phyloP scores from a whole-genome alignment of 129 eudicot genomes.

The Logfia minima region DNA sequence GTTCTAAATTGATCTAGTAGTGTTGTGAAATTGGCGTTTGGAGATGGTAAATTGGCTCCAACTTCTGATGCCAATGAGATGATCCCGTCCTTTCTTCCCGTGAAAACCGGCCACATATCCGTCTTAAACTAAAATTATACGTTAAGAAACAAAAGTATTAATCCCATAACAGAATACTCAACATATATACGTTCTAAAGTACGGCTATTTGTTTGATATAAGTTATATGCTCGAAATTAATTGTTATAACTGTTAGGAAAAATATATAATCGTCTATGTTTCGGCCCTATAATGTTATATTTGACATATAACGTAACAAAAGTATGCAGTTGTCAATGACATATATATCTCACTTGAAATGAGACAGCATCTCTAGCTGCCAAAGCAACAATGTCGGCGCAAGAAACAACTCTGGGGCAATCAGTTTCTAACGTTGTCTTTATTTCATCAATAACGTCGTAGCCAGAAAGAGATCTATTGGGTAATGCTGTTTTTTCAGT shows the following conservation, averaged over 20 bases:
- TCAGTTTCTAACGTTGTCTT: slow-evolving; percentile 35
- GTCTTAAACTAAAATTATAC: slow-evolving; percentile 32
- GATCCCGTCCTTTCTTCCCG: slow-evolving; percentile 66
- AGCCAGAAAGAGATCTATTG: slow-evolving; percentile 40
- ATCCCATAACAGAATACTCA: background rate
- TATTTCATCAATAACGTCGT: slow-evolving; percentile 54
- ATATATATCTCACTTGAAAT: slow-evolving; percentile 37
- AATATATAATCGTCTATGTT: no score
- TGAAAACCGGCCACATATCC: slow-evolving; percentile 55
- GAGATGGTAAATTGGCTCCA: slow-evolving; percentile 45
- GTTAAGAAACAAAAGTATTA: background rate
- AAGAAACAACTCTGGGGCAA: slow-evolving; percentile 48
- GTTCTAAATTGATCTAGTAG: slow-evolving; percentile 32
- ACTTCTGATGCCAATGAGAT: slow-evolving; percentile 50
- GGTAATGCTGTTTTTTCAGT: slow-evolving; percentile 47
- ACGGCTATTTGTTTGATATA: no score
- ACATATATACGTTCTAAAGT: background rate
- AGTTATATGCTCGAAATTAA: no score
- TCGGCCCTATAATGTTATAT: no score
- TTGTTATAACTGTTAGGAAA: no score
- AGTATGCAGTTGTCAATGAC: background rate
- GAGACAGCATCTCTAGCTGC: slow-evolving; percentile 63
- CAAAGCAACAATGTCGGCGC: slow-evolving; percentile 47
- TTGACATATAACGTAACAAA: no score
- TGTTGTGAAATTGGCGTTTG: slow-evolving; percentile 47